Evolutionary conservation across 805 yeast genomes (phyloP).

Genomic region (Candida maltosa): DNA sequence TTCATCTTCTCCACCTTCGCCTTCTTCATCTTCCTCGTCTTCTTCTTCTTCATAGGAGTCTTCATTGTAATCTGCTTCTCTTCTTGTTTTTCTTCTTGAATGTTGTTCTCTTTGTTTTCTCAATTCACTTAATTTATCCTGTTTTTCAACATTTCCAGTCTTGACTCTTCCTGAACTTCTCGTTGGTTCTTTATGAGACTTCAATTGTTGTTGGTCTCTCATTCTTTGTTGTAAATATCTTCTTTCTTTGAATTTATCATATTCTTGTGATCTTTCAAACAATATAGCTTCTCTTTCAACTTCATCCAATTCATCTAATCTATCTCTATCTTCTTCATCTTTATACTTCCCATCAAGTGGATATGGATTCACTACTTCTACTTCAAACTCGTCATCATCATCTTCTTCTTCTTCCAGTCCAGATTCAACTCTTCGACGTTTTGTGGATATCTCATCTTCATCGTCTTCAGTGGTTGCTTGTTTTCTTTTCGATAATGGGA

Average conservation of each 20-base stretch:
- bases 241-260: conserved; percentile 85
- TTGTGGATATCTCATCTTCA: conserved; percentile 15
- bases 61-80: conserved; percentile 36
- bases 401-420: conserved; percentile 23
- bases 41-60: conserved; percentile 36
- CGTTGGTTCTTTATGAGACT: conserved; percentile 21
- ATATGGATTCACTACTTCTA: conserved; percentile 62
- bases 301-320: conserved; percentile 75
- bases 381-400: conserved; percentile 31
- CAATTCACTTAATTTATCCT: conserved; percentile 65
- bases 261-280: conserved; percentile 88
- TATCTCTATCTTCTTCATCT: conserved; percentile 71
- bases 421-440: conserved; percentile 8
- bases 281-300: conserved; percentile 87
- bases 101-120: conserved; percentile 73
- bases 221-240: conserved; percentile 81
- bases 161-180: conserved; percentile 38
- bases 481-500: conserved; percentile 1
- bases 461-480: not conserved
- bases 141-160: conserved; percentile 35
- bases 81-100: conserved; percentile 35
- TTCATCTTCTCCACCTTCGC: conserved; percentile 39
- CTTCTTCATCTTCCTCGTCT: conserved; percentile 45
- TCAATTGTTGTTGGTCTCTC: conserved; percentile 42
- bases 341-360: conserved; percentile 91